These are phyloP conservation scores for Alternaria atra DNA, from an alignment of 2,329 filamentous ascomycete species.

Conservation along the genomic window DNA sequence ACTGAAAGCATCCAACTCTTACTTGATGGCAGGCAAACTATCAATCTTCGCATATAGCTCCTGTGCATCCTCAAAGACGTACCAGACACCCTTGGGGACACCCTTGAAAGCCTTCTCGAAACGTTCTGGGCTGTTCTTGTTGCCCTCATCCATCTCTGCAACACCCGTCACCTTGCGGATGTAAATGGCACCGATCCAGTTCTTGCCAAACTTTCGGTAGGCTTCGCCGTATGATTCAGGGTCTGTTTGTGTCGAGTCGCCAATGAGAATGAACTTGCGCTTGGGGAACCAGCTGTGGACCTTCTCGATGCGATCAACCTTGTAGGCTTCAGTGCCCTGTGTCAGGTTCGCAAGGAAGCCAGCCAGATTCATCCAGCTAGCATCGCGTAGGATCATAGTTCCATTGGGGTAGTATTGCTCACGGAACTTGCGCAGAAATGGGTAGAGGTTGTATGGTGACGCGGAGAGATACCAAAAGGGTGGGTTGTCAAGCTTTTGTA, in stretches of 20 bases:
- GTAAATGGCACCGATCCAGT: constrained; percentile 83
- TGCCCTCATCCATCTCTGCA: constrained; percentile 76
- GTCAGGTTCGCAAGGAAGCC: constrained; percentile 83
- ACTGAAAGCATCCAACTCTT: neutral
- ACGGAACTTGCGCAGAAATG: constrained; percentile 81
- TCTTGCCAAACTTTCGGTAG: constrained; percentile 70
- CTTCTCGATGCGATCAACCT: constrained; percentile 79
- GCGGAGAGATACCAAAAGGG: constrained; percentile 94
- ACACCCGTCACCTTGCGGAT: constrained; percentile 86
- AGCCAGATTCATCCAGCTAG: constrained; percentile 83
- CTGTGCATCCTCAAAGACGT: constrained; percentile 79
- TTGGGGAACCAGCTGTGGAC: constrained; percentile 81
- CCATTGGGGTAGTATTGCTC: constrained; percentile 76
- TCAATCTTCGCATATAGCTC: constrained; percentile 64
- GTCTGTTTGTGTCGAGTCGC: constrained; percentile 90
- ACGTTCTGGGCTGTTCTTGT: constrained; percentile 70
- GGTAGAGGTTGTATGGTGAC: constrained; percentile 93
- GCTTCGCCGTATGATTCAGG: constrained; percentile 89
- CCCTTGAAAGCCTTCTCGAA: constrained; percentile 85
- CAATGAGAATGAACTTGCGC: constrained; percentile 82
- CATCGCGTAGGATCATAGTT: constrained; percentile 84
- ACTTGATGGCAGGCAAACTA: constrained; percentile 33
- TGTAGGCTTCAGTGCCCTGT: constrained; percentile 84
- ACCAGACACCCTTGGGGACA: constrained; percentile 76
- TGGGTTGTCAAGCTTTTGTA: constrained; percentile 64